These are phyloP conservation scores for Aureobasidium leucospermi DNA, from an alignment of 2,329 filamentous ascomycete genomes.

Conservation along the genomic window DNA sequence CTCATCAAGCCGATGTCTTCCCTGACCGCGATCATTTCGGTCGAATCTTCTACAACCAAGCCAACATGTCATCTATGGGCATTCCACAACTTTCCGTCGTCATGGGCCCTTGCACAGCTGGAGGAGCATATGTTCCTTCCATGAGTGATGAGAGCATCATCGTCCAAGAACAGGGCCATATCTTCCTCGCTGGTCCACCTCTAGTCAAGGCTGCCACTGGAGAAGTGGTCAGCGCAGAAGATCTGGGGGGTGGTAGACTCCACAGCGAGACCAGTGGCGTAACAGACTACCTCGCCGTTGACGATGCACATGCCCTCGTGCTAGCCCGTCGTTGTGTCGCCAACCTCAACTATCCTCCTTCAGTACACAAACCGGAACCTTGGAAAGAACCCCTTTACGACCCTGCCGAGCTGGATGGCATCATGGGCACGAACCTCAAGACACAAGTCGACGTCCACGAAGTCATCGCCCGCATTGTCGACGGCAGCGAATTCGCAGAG, in stretches of 20 bases:
- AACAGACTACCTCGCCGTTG: constrained; percentile 88
- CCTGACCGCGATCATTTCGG: constrained; percentile 93
- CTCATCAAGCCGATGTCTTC: constrained; percentile 92
- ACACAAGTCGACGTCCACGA: constrained; percentile 80
- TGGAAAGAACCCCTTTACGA: constrained; percentile 75
- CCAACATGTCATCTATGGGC: constrained; percentile 78
- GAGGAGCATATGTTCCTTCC: constrained; percentile 89
- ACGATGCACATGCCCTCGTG: constrained; percentile 85
- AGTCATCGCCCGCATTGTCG: constrained; percentile 86
- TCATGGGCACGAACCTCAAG: constrained; percentile 83
- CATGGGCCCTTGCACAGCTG: constrained; percentile 95
- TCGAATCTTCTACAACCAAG: constrained; percentile 97
- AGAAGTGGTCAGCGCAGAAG: constrained; percentile 83
- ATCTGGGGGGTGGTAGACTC: constrained; percentile 81
- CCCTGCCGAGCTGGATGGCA: constrained; percentile 72
- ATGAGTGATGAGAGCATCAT: constrained; percentile 99
- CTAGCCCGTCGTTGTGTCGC: constrained; percentile 75
- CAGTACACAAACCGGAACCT: constrained; percentile 26
- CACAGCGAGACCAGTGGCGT: constrained; percentile 89
- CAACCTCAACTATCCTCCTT: constrained; percentile 79
- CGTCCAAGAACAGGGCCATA: constrained; percentile 89
- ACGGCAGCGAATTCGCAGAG: constrained; percentile 82
- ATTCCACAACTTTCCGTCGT: constrained; percentile 93
- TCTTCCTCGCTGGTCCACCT: constrained; percentile 90
- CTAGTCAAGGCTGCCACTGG: constrained; percentile 94